Percentiles rank a stretch among this genome's conserved stretches.
phyloP scores from a whole-genome alignment of 2,329 filamentous ascomycete species.

The Taxawa tesnikishii region DNA sequence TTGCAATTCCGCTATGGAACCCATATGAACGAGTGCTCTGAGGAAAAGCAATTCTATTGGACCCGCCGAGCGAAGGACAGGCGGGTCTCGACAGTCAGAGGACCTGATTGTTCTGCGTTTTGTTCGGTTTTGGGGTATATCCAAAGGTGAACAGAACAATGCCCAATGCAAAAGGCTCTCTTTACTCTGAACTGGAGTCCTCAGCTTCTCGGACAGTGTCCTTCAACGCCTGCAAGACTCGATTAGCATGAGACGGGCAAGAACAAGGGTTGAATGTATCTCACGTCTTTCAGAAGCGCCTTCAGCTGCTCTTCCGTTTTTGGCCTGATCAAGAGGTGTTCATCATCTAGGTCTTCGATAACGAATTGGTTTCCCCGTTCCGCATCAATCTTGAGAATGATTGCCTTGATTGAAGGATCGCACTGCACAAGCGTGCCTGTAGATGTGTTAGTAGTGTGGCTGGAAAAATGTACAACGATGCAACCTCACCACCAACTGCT shows the following conservation, averaged over 20 bases:
- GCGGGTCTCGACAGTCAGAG: no score
- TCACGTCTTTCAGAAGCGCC: conserved; percentile 53
- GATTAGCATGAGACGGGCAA: no score
- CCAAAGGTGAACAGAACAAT: no score
- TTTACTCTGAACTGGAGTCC: conserved; percentile 23
- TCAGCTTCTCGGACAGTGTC: conserved; percentile 24
- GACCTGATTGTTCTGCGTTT: no score
- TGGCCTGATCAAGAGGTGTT: conserved; percentile 63
- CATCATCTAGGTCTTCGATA: conserved; percentile 69
- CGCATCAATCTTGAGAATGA: conserved; percentile 65
- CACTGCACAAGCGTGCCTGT: conserved; percentile 63
- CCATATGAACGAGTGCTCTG: no score
- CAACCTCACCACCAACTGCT: no score
- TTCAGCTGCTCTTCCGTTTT: conserved; percentile 59
- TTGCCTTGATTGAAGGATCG: conserved; percentile 79
- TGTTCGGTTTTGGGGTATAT: no score
- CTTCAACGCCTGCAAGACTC: conserved; percentile 18
- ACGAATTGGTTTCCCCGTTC: conserved; percentile 57
- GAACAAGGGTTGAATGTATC: no score
- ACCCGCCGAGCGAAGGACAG: no score
- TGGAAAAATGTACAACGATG: conserved; percentile 5
- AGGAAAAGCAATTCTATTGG: no score
- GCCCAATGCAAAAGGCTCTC: no score
- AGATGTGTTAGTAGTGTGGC: not conserved
- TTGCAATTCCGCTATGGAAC: no score